Conservation (phyloP, 2,329 filamentous ascomycete species). For the Pseudogymnoascus sp. region DNA sequence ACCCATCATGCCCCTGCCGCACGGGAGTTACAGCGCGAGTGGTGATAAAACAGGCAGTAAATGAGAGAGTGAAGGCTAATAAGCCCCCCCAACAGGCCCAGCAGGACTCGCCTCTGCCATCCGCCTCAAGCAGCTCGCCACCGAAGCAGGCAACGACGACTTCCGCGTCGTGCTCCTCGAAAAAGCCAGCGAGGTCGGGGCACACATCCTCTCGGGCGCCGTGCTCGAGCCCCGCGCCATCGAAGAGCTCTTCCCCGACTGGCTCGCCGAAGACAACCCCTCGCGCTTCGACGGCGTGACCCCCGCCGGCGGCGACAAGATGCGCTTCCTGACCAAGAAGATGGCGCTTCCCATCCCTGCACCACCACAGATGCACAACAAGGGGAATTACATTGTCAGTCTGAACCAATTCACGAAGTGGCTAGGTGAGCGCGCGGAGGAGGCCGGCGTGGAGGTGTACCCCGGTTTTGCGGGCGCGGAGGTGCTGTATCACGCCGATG, state of each 20-base stretch:
- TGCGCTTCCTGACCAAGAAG: slow-evolving; percentile 88
- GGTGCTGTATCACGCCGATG: slow-evolving; percentile 77
- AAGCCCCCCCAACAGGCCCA: slow-evolving; percentile 48
- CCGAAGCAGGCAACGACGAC: slow-evolving; percentile 88
- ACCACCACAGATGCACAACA: slow-evolving; percentile 96
- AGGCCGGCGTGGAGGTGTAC: slow-evolving; percentile 91
- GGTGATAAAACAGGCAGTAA: too few relatives aligned
- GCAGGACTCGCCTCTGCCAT: slow-evolving; percentile 90
- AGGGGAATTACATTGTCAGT: slow-evolving; percentile 96
- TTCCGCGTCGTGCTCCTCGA: slow-evolving; percentile 89
- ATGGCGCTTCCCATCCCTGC: slow-evolving; percentile 71
- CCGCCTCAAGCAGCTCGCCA: slow-evolving; percentile 88
- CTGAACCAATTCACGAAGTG: slow-evolving; percentile 93
- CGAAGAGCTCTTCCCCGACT: slow-evolving; percentile 86
- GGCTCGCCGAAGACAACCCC: slow-evolving; percentile 82
- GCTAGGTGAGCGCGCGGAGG: slow-evolving; percentile 93
- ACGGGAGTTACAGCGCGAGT: too few relatives aligned
- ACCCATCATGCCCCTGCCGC: background rate
- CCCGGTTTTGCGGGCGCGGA: slow-evolving; percentile 93
- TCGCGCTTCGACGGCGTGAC: slow-evolving; percentile 82
- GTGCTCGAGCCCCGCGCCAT: slow-evolving; percentile 86
- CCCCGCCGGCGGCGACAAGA: slow-evolving; percentile 72
- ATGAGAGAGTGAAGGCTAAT: too few relatives aligned
- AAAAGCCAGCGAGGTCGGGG: slow-evolving; percentile 90
- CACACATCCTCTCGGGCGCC: slow-evolving; percentile 91